Evolutionary conservation across 2,329 filamentous ascomycete species (phyloP), one percentile per base, ranked within the genome.

Genomic region (Gremmenia infestans): DNA sequence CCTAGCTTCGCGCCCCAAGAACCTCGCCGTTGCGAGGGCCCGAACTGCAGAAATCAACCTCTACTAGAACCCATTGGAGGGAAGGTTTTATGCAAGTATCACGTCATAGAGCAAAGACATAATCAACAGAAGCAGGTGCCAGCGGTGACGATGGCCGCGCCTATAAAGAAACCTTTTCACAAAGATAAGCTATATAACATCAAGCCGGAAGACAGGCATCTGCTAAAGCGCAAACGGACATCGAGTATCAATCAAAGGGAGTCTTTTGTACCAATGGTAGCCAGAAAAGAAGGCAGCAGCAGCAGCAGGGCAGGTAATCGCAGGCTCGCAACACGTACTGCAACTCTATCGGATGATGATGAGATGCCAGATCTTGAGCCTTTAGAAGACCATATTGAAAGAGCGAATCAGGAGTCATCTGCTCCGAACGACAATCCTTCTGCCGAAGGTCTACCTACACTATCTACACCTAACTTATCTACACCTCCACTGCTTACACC

Each of bases 151-250:
- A 22, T 28, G 28, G 40, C 42, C 2, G 22, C 46, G 9, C 32
- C n/a, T 1, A 23, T 15, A 0, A 23, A 53, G 5, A 57, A 49
- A n/a, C 42, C 48, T 5, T 39, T 65, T 23, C 50, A 60, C 9
- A 65, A 66, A 45, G 49, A 28, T 6, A 64, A 63, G n/a, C 25
- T 65, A 23, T 59, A 67, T 28, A 45, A 12, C 4, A 17, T 45
- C 42, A 45, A 45, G 22, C 46, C 46, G 32, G 12, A 54, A 17
- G 48, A 39, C 2, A 36, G 8, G 6, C 22, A 46, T 11, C 28
- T 7, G 15, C 17, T 46, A 22, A 40, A n/a, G 19, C 39, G 39
- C 17, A 42, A 42, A 17, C 39, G 28, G 28, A 32, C 28, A 11
- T 32, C 28, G 28, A 32, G 28, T 32, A 32, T 32, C 28, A 32